These are phyloP conservation scores for Cyberlindnera meyerae DNA, from an alignment of 805 yeast species.

Conservation along the genomic window DNA sequence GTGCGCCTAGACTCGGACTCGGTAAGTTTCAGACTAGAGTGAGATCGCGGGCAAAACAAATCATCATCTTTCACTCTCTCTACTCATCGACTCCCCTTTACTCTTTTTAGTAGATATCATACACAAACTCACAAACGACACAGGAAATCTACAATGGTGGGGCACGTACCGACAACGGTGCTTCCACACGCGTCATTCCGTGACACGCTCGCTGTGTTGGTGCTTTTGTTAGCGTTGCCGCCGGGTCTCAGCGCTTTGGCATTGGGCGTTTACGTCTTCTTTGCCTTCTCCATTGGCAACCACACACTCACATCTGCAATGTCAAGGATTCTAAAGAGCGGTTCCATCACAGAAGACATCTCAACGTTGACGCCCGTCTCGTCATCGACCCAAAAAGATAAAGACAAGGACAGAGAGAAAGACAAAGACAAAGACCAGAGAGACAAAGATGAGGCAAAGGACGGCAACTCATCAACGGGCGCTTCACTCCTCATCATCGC, in stretches of 20 bases:
- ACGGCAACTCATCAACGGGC: no score
- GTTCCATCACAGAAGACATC: background rate
- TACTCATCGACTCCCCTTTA: no score
- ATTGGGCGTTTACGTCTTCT: slow-evolving; percentile 11
- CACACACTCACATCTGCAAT: slow-evolving; percentile 5
- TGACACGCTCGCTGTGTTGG: slow-evolving; percentile 24
- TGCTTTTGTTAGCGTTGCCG: slow-evolving; percentile 22
- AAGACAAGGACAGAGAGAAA: slow-evolving; percentile 5
- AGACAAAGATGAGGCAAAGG: slow-evolving; percentile 5
- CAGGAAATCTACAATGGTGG: slow-evolving; percentile 3
- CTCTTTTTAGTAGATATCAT: no score
- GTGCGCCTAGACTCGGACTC: no score
- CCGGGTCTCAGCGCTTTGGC: slow-evolving; percentile 18
- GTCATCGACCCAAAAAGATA: background rate
- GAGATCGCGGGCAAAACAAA: no score
- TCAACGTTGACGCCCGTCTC: background rate
- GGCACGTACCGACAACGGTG: slow-evolving; percentile 8
- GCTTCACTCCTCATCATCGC: slow-evolving; percentile 16
- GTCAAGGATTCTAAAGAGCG: slow-evolving; percentile 4
- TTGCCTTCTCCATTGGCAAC: slow-evolving; percentile 5
- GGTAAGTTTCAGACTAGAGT: no score
- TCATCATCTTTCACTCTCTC: no score
- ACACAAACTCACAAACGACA: background rate
- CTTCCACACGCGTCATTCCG: slow-evolving; percentile 19
- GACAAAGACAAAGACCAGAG: slow-evolving; percentile 4